Evolutionary conservation across 371 early-diverging fungal species (phyloP), one percentile per base, ranked within the genome.

Genomic region (Syncephalastrum racemosum): DNA sequence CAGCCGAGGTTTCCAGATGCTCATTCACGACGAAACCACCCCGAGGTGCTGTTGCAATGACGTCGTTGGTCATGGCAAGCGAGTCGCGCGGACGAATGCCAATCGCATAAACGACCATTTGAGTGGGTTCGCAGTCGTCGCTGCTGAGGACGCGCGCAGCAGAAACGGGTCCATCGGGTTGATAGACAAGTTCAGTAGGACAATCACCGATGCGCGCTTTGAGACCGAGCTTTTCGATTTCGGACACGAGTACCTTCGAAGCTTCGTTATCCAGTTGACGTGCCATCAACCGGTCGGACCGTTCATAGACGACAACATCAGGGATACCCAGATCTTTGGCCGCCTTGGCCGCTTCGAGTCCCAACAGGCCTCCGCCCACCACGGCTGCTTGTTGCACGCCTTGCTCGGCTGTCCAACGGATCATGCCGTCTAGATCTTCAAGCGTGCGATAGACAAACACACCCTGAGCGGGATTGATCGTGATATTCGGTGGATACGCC

Each of bases 271-370:
- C 86, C 12, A 88, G 68, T 63, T 88, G 88, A 18, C 87, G 76
- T 4, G 66, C 25, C 71, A 88, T 66, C 19, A 84, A 59, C 24
- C 77, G 73, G 39, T 65, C 67, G 45, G 73, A 73, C 15, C 84
- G 70, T 53, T 88, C 86, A 57, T 79, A 67, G 22, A 88, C 72
- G 4, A 69, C 75, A 18, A 79, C 74, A 25, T 70, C 55, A 7
- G 14, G 16, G n/a, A 83, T 68, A 12, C 75, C 79, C 23, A 88
- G 67, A 60, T 86, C 84, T 40, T 64, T 60, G 47, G 76, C 75
- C 39, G 84, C 88, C 50, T 83, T 81, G 52, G 88, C 88, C 19
- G 88, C 88, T 63, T 87, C 88, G 24, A 87, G 63, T 10, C 88
- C 88, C 22, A 87, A 66, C 39, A 87, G 61, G 41, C 88, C 88